A percentile compares a stretch with the other conserved stretches of the same genome.
Evolutionary conservation across 371 early-diverging fungal genomes (phyloP).

Genomic region (Circinella minor): DNA sequence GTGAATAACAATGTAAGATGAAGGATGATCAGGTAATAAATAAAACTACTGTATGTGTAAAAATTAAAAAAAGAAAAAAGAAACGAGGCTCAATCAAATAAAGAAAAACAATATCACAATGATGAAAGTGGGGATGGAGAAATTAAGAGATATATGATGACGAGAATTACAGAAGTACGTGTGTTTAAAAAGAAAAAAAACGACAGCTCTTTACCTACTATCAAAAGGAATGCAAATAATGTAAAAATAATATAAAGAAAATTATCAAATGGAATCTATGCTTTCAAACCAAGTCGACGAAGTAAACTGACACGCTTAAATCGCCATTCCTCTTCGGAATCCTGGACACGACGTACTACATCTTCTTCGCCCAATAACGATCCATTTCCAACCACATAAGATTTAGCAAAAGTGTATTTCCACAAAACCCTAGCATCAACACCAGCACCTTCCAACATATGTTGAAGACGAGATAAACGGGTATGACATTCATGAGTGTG

Average conservation of each 20-base stretch:
- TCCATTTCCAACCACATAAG: conserved; percentile 44
- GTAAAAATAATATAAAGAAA: not conserved
- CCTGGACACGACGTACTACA: conserved; percentile 50
- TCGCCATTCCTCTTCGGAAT: conserved; percentile 50
- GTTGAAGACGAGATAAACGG: conserved; percentile 40
- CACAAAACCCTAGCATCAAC: conserved; percentile 48
- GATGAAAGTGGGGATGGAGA: too few species aligned
- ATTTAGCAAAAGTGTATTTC: conserved; percentile 54
- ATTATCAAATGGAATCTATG: not conserved
- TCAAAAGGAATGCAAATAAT: not conserved
- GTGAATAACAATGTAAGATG: too few species aligned
- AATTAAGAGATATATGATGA: too few species aligned
- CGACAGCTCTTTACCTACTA: too few species aligned
- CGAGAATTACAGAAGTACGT: too few species aligned
- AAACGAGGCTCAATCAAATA: too few species aligned
- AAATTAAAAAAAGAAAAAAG: too few species aligned
- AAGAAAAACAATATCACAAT: too few species aligned
- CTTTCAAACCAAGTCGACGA: conserved; percentile 18
- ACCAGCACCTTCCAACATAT: conserved; percentile 49
- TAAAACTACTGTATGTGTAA: too few species aligned
- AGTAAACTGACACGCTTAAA: conserved; percentile 29
- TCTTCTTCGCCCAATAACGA: conserved; percentile 48
- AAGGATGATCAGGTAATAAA: too few species aligned
- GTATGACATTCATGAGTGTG: conserved; percentile 52
- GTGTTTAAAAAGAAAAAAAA: too few species aligned